Evolutionary conservation across 805 yeast species (phyloP), one percentile per base, ranked within the genome.

Genomic region (Zygosaccharomyces rouxii): DNA sequence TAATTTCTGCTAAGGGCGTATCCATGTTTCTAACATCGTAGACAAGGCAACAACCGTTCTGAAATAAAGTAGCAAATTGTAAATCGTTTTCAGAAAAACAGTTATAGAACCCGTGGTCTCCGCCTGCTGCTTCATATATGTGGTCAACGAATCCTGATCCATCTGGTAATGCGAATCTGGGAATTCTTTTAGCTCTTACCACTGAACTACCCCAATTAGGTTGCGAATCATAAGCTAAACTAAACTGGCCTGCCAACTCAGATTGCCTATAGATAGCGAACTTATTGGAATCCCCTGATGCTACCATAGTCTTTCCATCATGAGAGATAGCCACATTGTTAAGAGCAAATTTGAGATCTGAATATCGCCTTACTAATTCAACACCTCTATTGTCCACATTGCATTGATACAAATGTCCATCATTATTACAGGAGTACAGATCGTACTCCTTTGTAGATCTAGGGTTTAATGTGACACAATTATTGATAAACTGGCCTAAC

Each of bases 61-160:
- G 96, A 64, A 89, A 89, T 21, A 89, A 83, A 0, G 86, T 81
- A 1, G 94, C 82, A 62, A 90, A 85, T 53, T 81, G 75, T 45
- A 74, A 56, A 18, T 92, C 95, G 39, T 87, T 82, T n/a, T 83
- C 77, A 51, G 84, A 83, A 69, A 83, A 89, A 25, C 85, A 78
- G 0, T 87, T 81, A 4, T 95, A 89, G 61, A 89, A 87, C 2
- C 96, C 97, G 40, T 84, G 78, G 56, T 86, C 96, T 49, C 84
- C 81, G 2, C 71, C 65, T 22, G 61, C 53, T 0, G 92, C 82
- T 48, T 71, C 73, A 45, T 80, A 72, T 2, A 78, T 69, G 41
- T 66, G 67, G 39, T 69, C 67, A 21, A 57, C 54, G 25, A 49
- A 60, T 18, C 63, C 46, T 4, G 66, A 53, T 16, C 50, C 52